Evolutionary conservation across 768 basidiomycete genomes (phyloP).

Genomic region (Mycena floridula): DNA sequence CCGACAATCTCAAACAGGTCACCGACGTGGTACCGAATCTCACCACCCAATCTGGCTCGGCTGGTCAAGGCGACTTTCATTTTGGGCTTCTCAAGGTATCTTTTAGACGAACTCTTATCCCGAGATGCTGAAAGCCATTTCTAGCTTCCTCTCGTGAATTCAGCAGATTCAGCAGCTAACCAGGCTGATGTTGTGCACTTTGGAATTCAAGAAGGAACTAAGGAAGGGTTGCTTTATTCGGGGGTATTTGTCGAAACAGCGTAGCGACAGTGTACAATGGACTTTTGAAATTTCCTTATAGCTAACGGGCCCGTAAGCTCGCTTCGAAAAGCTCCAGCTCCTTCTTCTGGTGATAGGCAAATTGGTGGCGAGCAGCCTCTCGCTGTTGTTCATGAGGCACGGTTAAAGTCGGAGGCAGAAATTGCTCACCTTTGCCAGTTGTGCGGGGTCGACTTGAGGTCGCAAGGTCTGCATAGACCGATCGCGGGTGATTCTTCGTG

Average conservation of each 20-base stretch:
- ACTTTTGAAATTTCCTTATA: no score
- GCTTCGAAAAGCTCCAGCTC: neutral
- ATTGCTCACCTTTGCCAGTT: no score
- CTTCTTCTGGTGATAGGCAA: neutral
- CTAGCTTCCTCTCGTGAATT: slow-evolving; percentile 50
- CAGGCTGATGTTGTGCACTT: slow-evolving; percentile 52
- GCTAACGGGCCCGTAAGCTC: slow-evolving; percentile 14
- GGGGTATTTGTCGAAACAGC: slow-evolving; percentile 42
- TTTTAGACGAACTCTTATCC: neutral
- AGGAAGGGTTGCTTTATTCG: slow-evolving; percentile 50
- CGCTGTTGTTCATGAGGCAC: no score
- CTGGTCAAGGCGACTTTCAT: slow-evolving; percentile 55
- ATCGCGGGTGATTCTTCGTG: no score
- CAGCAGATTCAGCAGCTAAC: slow-evolving; percentile 34
- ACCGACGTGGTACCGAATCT: slow-evolving; percentile 35
- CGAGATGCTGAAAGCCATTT: neutral
- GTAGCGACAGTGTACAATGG: no score
- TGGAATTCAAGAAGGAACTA: slow-evolving; percentile 53
- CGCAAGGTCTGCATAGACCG: no score
- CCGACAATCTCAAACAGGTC: slow-evolving; percentile 31
- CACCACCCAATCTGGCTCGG: slow-evolving; percentile 30
- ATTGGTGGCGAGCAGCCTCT: no score
- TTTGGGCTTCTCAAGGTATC: slow-evolving; percentile 54
- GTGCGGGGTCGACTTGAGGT: no score
- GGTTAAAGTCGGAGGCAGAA: no score